phyloP scores from a whole-genome alignment of 176 grass and related monocot species.

The Oryza officinalis region DNA sequence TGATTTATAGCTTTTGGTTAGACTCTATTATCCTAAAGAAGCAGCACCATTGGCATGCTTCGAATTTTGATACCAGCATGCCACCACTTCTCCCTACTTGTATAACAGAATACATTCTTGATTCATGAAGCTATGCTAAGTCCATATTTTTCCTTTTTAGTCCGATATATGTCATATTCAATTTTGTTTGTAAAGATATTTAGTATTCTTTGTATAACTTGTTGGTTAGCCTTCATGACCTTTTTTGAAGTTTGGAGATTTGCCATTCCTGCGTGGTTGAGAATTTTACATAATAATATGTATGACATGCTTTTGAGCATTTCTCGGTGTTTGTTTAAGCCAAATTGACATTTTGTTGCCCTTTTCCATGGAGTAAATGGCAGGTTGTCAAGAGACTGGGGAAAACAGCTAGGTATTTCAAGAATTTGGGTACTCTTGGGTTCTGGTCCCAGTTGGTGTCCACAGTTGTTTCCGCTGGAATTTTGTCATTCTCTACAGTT shows the following conservation, averaged over 20 bases:
- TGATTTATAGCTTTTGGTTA: not conserved
- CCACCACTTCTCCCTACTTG: not conserved
- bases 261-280: not conserved
- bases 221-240: not conserved
- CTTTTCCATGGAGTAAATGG: slow-evolving; percentile 7
- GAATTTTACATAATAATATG: not conserved
- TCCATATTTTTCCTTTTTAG: not conserved
- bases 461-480: slow-evolving; percentile 82
- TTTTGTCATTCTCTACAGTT: slow-evolving; percentile 89
- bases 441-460: slow-evolving; percentile 92
- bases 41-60: not conserved
- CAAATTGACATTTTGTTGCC: not conserved
- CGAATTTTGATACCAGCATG: not conserved
- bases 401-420: slow-evolving; percentile 86
- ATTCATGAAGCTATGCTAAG: not conserved
- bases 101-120: not conserved
- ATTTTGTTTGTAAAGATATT: not conserved
- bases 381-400: slow-evolving; percentile 90
- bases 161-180: not conserved
- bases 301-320: not conserved
- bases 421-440: slow-evolving; percentile 80
- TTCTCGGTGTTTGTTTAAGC: not conserved
- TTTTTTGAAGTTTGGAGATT: slow-evolving; percentile 4
- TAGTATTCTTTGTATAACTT: not conserved
- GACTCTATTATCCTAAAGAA: not conserved